These are phyloP conservation scores for Caloboletus firmus DNA, from an alignment of 1,284 basidiomycete species.

Conservation along the genomic window DNA sequence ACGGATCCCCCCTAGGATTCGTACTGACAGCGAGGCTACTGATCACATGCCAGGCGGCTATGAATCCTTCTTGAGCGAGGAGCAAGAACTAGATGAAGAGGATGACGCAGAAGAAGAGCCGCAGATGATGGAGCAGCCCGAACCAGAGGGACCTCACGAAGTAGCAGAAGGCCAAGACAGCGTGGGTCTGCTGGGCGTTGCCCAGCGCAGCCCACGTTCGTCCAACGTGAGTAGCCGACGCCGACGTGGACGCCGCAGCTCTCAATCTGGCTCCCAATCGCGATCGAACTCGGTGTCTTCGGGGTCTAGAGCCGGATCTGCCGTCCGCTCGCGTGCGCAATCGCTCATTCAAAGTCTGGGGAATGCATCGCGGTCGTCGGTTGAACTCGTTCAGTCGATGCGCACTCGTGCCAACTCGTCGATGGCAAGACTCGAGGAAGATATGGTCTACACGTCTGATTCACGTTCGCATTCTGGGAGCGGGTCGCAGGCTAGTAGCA, in stretches of 20 bases:
- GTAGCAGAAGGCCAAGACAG: conserved; percentile 68
- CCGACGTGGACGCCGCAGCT: conserved; percentile 33
- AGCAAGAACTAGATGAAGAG: conserved; percentile 41
- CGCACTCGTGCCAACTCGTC: conserved; percentile 56
- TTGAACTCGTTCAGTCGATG: conserved; percentile 53
- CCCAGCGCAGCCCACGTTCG: conserved; percentile 53
- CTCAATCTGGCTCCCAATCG: conserved; percentile 33
- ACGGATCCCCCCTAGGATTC: conserved; percentile 35
- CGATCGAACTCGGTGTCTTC: conserved; percentile 40
- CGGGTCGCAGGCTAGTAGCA: conserved; percentile 45
- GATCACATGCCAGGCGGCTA: conserved; percentile 34
- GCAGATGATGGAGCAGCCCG: conserved; percentile 52
- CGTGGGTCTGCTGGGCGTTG: conserved; percentile 58
- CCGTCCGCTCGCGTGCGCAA: conserved; percentile 57
- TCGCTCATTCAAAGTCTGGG: conserved; percentile 64
- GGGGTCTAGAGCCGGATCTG: conserved; percentile 51
- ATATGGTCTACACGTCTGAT: conserved; percentile 42
- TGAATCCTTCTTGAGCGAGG: conserved; percentile 37
- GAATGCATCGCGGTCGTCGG: conserved; percentile 57
- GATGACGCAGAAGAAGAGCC: conserved; percentile 40
- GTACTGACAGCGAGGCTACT: conserved; percentile 46
- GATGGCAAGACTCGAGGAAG: conserved; percentile 60
- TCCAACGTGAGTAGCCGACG: conserved; percentile 49
- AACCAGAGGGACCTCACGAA: conserved; percentile 54
- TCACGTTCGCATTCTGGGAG: conserved; percentile 53